Conservation (phyloP, 148 eudicot genomes). For the Vaccinium corymbosum region DNA sequence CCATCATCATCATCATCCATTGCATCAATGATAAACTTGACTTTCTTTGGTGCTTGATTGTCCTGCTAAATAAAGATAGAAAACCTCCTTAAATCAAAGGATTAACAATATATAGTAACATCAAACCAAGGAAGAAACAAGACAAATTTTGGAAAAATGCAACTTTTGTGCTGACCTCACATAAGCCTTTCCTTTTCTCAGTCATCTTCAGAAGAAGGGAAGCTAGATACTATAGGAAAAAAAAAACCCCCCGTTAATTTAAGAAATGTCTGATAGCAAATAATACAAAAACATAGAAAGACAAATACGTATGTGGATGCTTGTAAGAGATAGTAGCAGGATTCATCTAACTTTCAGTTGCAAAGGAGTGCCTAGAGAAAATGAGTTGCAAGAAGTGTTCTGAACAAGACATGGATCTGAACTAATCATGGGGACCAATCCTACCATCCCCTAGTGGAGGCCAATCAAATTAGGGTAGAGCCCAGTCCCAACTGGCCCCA, state of each 20-base stretch:
- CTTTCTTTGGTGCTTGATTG: slow-evolving; percentile 17
- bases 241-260: neutral
- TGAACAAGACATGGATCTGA: neutral
- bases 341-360: neutral
- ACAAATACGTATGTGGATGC: neutral
- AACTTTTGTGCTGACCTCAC: slow-evolving; percentile 34
- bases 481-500: too few relatives aligned
- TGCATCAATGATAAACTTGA: slow-evolving; percentile 25
- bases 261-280: neutral
- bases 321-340: neutral
- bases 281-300: neutral
- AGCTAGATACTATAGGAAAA: slow-evolving; percentile 38
- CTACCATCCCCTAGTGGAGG: too few relatives aligned
- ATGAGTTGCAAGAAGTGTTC: neutral
- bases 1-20: slow-evolving; percentile 17
- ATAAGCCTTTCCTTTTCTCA: slow-evolving; percentile 27
- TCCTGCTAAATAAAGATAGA: slow-evolving; percentile 21
- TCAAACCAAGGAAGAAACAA: slow-evolving; percentile 2
- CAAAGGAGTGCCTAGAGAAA: neutral
- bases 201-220: slow-evolving; percentile 40
- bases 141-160: neutral
- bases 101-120: neutral
- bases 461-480: too few relatives aligned
- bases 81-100: neutral
- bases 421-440: too few relatives aligned